Evolutionary conservation across 148 eudicot species (phyloP), one percentile per base, ranked within the genome.

Genomic region (Salicornia ramosissima): DNA sequence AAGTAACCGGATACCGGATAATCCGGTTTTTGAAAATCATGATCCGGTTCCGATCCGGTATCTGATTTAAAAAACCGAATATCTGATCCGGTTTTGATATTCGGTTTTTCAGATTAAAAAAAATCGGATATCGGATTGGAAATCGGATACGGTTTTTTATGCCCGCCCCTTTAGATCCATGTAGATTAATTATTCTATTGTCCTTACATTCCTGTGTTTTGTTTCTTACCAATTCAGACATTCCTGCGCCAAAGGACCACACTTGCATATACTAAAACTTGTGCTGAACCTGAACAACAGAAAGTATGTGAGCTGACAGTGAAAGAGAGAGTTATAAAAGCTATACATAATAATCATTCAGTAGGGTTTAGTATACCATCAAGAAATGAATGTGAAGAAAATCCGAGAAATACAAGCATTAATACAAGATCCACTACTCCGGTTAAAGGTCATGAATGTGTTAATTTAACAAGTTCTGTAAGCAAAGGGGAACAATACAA

Each of bases 181-280:
- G 28, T 73, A 19, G 1, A 7, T 11, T 55, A 36, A 47, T 55
- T 14, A 43, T 29, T 28, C 21, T 6, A 53, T 55, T 29, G 24
- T 47, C 19, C 64, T 30, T 15, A 40, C 8, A 50, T 65, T 21
- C 45, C 52, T 52, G 51, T 19, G 36, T 66, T 42, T 49, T 64
- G 55, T 39, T 45, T 53, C 25, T 19, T 51, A 64, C 74, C 36
- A 67, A 31, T 50, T 16, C 75, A 92, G 97, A 92, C 97, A 68
- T 92, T 92, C 79, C 57, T 92, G 82, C 92, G 96, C 28, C 97
- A 92, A 64, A 89, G 72, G 91, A 82, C 75, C 74, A 82, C 87
- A 25, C 86, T 92, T 49, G 90, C 82, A 31, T 74, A 86, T 33
- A 47, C 84, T 64, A 80, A 76, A 34, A 34, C 74, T 47, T 71